phyloP scores from a whole-genome alignment of 108 stramenopile genomes.

The Aureococcus anophagefferens region DNA sequence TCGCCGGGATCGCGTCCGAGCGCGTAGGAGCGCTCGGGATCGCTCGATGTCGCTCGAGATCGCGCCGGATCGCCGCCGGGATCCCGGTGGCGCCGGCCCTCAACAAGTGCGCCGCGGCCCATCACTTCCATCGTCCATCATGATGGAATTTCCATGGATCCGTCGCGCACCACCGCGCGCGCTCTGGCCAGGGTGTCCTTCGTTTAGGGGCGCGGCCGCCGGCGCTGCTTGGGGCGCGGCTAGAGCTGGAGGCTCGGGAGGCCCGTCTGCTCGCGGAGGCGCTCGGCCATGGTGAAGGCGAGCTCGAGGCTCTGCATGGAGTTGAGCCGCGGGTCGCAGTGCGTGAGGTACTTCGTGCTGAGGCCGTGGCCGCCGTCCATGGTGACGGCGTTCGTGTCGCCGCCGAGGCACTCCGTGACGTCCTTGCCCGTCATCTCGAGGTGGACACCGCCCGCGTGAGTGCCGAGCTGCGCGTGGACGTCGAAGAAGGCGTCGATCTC shows the following conservation, averaged over 20 bases:
- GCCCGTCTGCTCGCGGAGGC: slow-evolving; percentile 76
- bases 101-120: too few relatives aligned
- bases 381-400: slow-evolving; percentile 66
- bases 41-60: too few relatives aligned
- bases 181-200: too few relatives aligned
- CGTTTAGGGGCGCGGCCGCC: too few relatives aligned
- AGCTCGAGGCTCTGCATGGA: slow-evolving; percentile 93
- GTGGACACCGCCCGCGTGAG: slow-evolving; percentile 93
- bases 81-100: too few relatives aligned
- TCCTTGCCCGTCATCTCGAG: slow-evolving; percentile 94
- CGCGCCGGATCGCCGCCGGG: too few relatives aligned
- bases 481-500: slow-evolving; percentile 96
- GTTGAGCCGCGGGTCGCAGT: slow-evolving; percentile 96
- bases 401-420: slow-evolving; percentile 98
- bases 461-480: slow-evolving; percentile 95
- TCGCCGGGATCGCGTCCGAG: too few relatives aligned
- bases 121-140: too few relatives aligned
- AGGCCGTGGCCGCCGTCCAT: slow-evolving; percentile 17
- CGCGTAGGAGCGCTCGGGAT: too few relatives aligned
- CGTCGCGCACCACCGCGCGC: too few relatives aligned
- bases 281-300: slow-evolving; percentile 89
- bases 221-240: too few relatives aligned
- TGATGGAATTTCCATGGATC: too few relatives aligned
- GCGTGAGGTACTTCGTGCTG: slow-evolving; percentile 72
- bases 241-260: slow-evolving; percentile 69